phyloP scores from a whole-genome alignment of 2,329 filamentous ascomycete species.

The Malbranchea cinnamomea region DNA sequence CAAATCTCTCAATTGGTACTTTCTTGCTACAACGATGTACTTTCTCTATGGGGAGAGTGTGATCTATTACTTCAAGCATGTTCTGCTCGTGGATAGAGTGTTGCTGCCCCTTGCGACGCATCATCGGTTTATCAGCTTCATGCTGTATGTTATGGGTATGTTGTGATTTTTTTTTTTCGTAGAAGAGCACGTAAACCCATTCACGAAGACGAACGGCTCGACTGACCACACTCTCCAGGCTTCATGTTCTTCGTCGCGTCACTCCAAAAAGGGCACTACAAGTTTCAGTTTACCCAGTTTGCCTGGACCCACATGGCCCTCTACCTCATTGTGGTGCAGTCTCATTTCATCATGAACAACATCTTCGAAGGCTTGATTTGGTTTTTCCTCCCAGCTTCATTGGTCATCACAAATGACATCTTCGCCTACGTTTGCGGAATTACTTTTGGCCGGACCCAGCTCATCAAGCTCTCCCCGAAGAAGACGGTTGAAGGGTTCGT shows the following conservation, averaged over 20 bases:
- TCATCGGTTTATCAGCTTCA: conserved; percentile 96
- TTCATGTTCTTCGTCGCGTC: conserved; percentile 98
- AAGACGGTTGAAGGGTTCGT: conserved; percentile 98
- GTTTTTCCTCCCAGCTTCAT: conserved; percentile 90
- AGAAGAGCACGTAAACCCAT: background rate
- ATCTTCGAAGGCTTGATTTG: conserved; percentile 99
- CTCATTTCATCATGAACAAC: conserved; percentile 99
- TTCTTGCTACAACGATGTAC: conserved; percentile 97
- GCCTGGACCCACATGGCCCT: conserved; percentile 99
- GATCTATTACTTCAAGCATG: conserved; percentile 99
- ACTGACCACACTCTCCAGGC: conserved; percentile 38
- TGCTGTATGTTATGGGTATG: conserved; percentile 91
- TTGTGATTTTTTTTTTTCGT: conserved; percentile 8
- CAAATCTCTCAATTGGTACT: conserved; percentile 98
- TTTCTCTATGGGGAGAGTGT: conserved; percentile 97
- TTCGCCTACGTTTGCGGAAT: conserved; percentile 97
- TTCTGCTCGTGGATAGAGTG: conserved; percentile 86
- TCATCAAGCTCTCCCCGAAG: conserved; percentile 96
- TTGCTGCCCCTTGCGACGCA: conserved; percentile 88
- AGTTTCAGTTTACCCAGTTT: conserved; percentile 98
- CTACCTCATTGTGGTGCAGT: conserved; percentile 92
- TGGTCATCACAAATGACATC: conserved; percentile 98
- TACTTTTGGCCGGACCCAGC: conserved; percentile 85
- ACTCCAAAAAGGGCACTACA: conserved; percentile 88
- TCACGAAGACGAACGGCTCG: conserved; percentile 3